Evolutionary conservation across 495 filamentous ascomycete species (phyloP).

Genomic region (Penicillium canariense): DNA sequence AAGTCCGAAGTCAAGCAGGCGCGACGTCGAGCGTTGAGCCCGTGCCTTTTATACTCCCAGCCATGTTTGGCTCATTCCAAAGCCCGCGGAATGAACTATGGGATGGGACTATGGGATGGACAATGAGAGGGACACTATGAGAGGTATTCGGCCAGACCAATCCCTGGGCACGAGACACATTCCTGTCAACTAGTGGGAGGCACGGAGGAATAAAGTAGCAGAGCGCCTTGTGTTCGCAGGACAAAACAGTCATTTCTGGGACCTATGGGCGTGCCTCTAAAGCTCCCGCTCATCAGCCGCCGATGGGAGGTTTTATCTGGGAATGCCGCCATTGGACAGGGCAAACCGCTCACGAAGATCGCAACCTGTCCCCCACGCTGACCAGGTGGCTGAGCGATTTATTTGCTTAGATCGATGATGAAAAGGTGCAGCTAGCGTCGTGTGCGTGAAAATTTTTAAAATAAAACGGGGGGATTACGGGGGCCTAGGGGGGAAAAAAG

Average conservation of each 20-base stretch:
- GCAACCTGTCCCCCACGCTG: not conserved
- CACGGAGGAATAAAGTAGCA: not conserved
- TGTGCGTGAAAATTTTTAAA: not conserved
- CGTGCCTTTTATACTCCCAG: not conserved
- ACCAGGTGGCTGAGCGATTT: constrained; percentile 21
- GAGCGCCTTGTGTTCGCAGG: too few species aligned
- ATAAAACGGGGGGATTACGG: not conserved
- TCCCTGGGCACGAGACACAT: too few species aligned
- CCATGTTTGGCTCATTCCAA: not conserved
- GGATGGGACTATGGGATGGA: not conserved
- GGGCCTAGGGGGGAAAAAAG: constrained; percentile 1
- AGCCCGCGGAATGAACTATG: not conserved
- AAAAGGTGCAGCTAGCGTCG: not conserved
- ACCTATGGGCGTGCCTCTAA: too few species aligned
- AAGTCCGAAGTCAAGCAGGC: not conserved
- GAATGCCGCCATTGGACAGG: constrained; percentile 18
- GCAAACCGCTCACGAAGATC: constrained; percentile 26
- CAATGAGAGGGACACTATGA: not conserved
- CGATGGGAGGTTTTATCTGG: too few species aligned
- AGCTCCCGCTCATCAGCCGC: too few species aligned
- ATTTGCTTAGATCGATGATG: constrained; percentile 1
- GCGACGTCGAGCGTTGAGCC: too few species aligned
- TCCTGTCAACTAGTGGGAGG: too few species aligned
- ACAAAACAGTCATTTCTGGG: too few species aligned
- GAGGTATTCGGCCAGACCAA: constrained; percentile 1